Conservation (phyloP, 805 yeast genomes). For the Saccharomycopsis capsularis region DNA sequence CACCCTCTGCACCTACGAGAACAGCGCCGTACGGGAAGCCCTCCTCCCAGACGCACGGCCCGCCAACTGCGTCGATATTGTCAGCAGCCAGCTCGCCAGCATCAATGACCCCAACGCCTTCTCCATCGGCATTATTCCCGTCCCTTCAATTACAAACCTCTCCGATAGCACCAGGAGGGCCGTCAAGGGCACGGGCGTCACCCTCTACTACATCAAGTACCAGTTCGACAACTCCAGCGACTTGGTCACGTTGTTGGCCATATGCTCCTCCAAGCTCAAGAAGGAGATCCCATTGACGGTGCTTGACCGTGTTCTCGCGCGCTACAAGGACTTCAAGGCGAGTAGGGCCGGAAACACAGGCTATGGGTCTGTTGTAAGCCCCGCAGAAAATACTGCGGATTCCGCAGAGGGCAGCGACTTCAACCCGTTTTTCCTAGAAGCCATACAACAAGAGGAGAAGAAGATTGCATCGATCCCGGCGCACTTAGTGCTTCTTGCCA, state of each 20-base stretch:
- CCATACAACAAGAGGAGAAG: conserved; percentile 14
- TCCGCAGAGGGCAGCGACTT: background rate
- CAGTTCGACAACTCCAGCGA: conserved; percentile 38
- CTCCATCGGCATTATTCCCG: conserved; percentile 25
- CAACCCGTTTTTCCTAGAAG: conserved; percentile 4
- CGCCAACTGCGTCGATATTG: conserved; percentile 45
- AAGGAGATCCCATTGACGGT: conserved; percentile 41
- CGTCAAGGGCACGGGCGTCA: conserved; percentile 27
- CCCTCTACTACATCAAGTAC: conserved; percentile 43
- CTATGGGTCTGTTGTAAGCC: background rate
- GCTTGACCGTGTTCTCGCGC: conserved; percentile 43
- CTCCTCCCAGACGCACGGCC: conserved; percentile 21
- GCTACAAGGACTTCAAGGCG: conserved; percentile 37
- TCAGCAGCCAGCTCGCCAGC: conserved; percentile 46
- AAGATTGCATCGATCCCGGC: conserved; percentile 7
- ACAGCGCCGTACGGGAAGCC: conserved; percentile 22
- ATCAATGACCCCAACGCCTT: conserved; percentile 36
- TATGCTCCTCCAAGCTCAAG: conserved; percentile 39
- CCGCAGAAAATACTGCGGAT: background rate
- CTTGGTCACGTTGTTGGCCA: conserved; percentile 44
- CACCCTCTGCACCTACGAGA: conserved; percentile 52
- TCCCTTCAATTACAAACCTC: conserved; percentile 24
- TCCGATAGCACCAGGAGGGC: conserved; percentile 23
- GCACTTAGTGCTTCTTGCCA: conserved; percentile 23
- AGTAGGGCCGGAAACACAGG: conserved; percentile 24